Conservation (phyloP, 1,284 basidiomycete genomes). For the Leccinum subspadiceum region DNA sequence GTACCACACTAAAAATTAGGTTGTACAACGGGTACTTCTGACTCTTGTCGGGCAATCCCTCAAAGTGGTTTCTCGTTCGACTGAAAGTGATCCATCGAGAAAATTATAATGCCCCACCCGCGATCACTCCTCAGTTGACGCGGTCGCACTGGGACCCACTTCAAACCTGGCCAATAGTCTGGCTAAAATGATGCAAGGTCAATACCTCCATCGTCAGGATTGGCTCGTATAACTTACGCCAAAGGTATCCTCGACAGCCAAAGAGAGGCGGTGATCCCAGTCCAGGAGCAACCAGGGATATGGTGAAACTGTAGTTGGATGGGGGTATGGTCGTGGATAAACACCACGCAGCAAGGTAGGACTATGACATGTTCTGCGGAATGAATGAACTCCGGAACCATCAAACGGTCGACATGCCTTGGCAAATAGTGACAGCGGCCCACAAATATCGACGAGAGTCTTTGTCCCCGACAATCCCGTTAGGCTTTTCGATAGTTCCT, state of each 20-base stretch:
- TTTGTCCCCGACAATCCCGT: constrained; percentile 15
- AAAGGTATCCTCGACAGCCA: constrained; percentile 4
- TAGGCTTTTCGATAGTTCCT: constrained; percentile 25
- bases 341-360: constrained; percentile 37
- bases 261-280: constrained; percentile 32
- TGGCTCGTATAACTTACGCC: constrained; percentile 8
- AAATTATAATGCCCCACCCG: constrained; percentile 40
- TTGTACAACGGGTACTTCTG: no score
- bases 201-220: constrained; percentile 22
- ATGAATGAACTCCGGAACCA: constrained; percentile 21
- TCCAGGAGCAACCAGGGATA: constrained; percentile 22
- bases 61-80: constrained; percentile 41
- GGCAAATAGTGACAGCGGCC: constrained; percentile 39
- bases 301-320: background rate
- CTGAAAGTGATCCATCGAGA: constrained; percentile 40
- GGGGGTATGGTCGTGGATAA: constrained; percentile 33
- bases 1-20: no score
- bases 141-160: constrained; percentile 33
- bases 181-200: constrained; percentile 42
- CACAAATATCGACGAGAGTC: constrained; percentile 28
- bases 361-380: constrained; percentile 29
- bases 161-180: constrained; percentile 22
- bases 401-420: constrained; percentile 33
- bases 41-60: no score
- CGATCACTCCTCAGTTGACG: constrained; percentile 3